Evolutionary conservation across 768 basidiomycete genomes (phyloP).

Genomic region (Mycena polygramma): DNA sequence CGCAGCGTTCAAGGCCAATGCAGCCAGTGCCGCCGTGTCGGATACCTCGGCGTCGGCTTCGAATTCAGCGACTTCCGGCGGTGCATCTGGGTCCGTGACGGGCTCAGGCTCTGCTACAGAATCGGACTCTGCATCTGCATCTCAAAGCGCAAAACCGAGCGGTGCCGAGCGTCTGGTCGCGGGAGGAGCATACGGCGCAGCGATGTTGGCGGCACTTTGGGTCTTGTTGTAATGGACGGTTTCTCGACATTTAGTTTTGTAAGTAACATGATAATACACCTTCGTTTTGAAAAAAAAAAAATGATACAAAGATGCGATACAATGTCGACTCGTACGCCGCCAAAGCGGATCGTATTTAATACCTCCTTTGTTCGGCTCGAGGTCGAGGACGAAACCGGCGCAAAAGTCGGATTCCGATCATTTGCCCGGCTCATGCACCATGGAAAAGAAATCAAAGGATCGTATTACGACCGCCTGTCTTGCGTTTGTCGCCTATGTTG

Average conservation of each 20-base stretch:
- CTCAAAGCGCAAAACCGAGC: not conserved
- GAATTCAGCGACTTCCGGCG: slow-evolving; percentile 8
- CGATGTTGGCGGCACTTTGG: slow-evolving; percentile 3
- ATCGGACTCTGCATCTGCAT: slow-evolving; percentile 4
- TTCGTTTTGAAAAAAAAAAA: no score
- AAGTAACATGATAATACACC: slow-evolving; percentile 11
- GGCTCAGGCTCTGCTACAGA: not conserved
- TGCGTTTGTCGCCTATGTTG: no score
- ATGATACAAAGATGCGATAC: no score
- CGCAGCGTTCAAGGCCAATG: slow-evolving; percentile 53
- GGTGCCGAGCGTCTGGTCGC: slow-evolving; percentile 2
- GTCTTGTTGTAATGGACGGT: slow-evolving; percentile 2
- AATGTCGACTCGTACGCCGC: no score
- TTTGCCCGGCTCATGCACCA: no score
- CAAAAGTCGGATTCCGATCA: no score
- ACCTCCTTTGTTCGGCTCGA: no score
- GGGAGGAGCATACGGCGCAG: slow-evolving; percentile 1
- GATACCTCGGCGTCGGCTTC: slow-evolving; percentile 27
- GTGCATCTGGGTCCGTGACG: not conserved
- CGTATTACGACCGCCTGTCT: no score
- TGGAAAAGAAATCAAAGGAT: no score
- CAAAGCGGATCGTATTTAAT: no score
- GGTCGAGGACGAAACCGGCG: no score
- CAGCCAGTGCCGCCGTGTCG: slow-evolving; percentile 45
- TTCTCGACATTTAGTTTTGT: not conserved